phyloP scores from a whole-genome alignment of 2,329 filamentous ascomycete species.

The Arthrobotrys conoides region DNA sequence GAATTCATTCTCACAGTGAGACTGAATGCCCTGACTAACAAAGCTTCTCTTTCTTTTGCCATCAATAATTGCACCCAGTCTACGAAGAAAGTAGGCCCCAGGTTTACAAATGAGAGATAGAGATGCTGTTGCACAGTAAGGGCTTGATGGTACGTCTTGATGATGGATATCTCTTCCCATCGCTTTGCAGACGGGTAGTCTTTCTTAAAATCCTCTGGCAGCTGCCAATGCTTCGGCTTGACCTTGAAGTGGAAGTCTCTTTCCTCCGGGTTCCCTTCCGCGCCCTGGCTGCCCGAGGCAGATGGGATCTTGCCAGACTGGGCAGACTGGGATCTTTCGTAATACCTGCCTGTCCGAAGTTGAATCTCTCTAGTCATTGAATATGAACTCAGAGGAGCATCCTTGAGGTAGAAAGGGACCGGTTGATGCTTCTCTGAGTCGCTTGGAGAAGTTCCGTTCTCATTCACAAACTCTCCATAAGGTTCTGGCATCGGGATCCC shows the following conservation, averaged over 20 bases:
- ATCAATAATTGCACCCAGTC: constrained; percentile 47
- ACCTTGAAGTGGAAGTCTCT: constrained; percentile 48
- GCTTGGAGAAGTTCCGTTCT: neutral
- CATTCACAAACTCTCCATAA: constrained; percentile 27
- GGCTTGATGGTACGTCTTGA: constrained; percentile 55
- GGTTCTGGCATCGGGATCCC: constrained; percentile 52
- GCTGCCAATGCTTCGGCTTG: constrained; percentile 37
- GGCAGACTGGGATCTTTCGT: neutral
- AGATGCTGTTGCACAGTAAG: constrained; percentile 52
- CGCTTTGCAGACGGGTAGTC: constrained; percentile 50
- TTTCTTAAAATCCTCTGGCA: constrained; percentile 41
- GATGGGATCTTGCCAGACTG: constrained; percentile 6
- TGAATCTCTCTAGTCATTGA: constrained; percentile 48
- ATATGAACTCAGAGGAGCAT: constrained; percentile 35
- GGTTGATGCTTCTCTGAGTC: constrained; percentile 1
- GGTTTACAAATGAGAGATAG: constrained; percentile 50
- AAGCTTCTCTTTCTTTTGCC: constrained; percentile 50
- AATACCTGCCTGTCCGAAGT: constrained; percentile 34
- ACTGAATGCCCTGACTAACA: constrained; percentile 44
- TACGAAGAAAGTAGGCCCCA: constrained; percentile 34
- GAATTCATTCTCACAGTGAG: constrained; percentile 40
- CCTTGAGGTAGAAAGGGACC: neutral
- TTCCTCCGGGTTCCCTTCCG: constrained; percentile 14
- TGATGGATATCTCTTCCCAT: constrained; percentile 54
- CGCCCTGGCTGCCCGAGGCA: neutral